Conservation (phyloP, 1,284 basidiomycete species). For the Boletus semigastroideus region DNA sequence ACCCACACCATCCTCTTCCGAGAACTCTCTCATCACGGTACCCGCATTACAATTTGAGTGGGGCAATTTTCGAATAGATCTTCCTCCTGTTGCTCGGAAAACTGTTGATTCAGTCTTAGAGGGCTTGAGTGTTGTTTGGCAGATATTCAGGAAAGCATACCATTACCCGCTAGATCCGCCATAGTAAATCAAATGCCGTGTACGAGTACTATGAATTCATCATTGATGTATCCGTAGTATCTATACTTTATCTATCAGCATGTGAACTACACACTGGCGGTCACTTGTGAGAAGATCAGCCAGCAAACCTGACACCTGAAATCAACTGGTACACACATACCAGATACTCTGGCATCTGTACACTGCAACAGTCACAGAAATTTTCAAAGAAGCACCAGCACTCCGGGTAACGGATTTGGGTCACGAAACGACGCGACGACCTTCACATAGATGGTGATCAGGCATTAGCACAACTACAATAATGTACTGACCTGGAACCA, state of each 20-base stretch:
- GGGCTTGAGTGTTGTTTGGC: slow-evolving; percentile 47
- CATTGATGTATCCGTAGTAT: slow-evolving; percentile 19
- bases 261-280: not conserved
- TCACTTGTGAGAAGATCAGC: too few relatives aligned
- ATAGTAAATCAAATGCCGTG: slow-evolving; percentile 12
- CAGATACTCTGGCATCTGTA: not conserved
- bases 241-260: not conserved
- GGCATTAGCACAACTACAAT: too few relatives aligned
- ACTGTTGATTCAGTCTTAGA: slow-evolving; percentile 35
- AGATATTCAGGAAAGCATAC: slow-evolving; percentile 46
- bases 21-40: slow-evolving; percentile 18
- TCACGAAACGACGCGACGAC: too few relatives aligned
- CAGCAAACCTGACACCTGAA: too few relatives aligned
- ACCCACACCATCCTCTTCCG: slow-evolving; percentile 19
- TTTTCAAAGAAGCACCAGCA: not conserved
- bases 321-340: not conserved
- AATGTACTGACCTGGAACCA: too few relatives aligned
- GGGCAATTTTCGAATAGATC: slow-evolving; percentile 26
- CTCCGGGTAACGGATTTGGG: too few relatives aligned
- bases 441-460: not conserved
- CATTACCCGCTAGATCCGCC: slow-evolving; percentile 60
- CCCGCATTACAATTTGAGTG: slow-evolving; percentile 26
- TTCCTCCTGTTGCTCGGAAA: slow-evolving; percentile 26
- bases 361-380: not conserved
- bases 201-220: slow-evolving; percentile 8